A percentile compares a stretch with the other conserved stretches of the same genome.
phyloP scores from a whole-genome alignment of 2,329 filamentous ascomycete species.

The Amesomyces nigricolor region DNA sequence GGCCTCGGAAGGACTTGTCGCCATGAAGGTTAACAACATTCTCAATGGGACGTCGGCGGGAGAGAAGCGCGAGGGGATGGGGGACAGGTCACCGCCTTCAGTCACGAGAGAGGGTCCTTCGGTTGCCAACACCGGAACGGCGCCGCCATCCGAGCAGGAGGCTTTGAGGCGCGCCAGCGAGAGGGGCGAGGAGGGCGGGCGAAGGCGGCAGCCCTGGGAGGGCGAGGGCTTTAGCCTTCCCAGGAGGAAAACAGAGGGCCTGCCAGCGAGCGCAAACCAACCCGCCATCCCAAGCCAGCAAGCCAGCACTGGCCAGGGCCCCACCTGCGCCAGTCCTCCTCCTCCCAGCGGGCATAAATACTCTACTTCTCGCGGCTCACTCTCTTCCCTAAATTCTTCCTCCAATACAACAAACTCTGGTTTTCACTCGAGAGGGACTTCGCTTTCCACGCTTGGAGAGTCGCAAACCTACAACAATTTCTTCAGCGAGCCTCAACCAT shows the following conservation, averaged over 20 bases:
- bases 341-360: conserved; percentile 34
- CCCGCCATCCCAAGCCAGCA: too few relatives aligned
- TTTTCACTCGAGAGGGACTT: conserved; percentile 49
- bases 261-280: not conserved
- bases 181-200: not conserved
- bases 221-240: conserved; percentile 46
- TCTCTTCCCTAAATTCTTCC: conserved; percentile 44
- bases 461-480: conserved; percentile 13
- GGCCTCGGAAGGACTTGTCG: too few relatives aligned
- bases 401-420: conserved; percentile 35
- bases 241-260: conserved; percentile 27
- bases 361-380: conserved; percentile 48
- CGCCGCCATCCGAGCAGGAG: conserved; percentile 8
- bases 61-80: conserved; percentile 18
- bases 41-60: conserved; percentile 35
- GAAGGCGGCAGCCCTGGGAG: conserved; percentile 45
- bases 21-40: conserved; percentile 40
- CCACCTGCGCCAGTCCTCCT: conserved; percentile 22
- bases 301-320: conserved; percentile 24
- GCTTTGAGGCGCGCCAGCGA: too few relatives aligned
- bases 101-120: conserved; percentile 20
- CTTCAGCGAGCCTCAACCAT: conserved; percentile 13
- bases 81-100: conserved; percentile 26
- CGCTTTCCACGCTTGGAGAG: conserved; percentile 40
- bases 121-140: conserved; percentile 8